phyloP scores from a whole-genome alignment of 306 rosid genomes.

The Citrullus colocynthis region DNA sequence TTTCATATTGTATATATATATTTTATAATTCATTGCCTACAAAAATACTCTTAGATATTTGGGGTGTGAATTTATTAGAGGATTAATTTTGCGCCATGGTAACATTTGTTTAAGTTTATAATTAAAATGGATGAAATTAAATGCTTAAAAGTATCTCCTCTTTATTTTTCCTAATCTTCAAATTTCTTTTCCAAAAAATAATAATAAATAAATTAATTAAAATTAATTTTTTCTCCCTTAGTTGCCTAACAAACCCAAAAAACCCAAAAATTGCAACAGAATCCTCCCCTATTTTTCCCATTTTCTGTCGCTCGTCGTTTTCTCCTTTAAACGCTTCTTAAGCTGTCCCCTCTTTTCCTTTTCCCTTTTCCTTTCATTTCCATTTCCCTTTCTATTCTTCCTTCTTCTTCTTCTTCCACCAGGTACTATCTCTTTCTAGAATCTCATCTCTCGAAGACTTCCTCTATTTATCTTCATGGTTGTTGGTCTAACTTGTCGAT shows the following conservation, averaged over 20 bases:
- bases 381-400: slow-evolving; percentile 8
- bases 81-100: no score
- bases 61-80: no score
- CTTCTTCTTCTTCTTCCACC: slow-evolving; percentile 14
- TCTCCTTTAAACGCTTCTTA: slow-evolving; percentile 12
- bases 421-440: slow-evolving; percentile 3
- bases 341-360: background rate
- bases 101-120: no score
- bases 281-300: slow-evolving; percentile 16
- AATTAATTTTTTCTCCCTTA: background rate
- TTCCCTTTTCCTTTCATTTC: background rate
- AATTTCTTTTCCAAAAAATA: background rate
- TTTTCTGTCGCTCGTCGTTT: slow-evolving; percentile 22
- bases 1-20: no score
- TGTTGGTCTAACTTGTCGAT: background rate
- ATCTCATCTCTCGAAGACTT: background rate
- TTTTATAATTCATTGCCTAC: no score
- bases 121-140: no score
- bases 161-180: background rate
- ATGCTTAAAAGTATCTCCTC: background rate
- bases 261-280: slow-evolving; percentile 15
- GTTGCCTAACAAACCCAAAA: slow-evolving; percentile 1
- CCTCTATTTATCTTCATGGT: background rate
- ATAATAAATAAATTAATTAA: background rate
- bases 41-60: no score